Percentiles rank a stretch among this genome's conserved stretches.
phyloP scores from a whole-genome alignment of 23 red algal genomes.

The Gracilaria caudata region DNA sequence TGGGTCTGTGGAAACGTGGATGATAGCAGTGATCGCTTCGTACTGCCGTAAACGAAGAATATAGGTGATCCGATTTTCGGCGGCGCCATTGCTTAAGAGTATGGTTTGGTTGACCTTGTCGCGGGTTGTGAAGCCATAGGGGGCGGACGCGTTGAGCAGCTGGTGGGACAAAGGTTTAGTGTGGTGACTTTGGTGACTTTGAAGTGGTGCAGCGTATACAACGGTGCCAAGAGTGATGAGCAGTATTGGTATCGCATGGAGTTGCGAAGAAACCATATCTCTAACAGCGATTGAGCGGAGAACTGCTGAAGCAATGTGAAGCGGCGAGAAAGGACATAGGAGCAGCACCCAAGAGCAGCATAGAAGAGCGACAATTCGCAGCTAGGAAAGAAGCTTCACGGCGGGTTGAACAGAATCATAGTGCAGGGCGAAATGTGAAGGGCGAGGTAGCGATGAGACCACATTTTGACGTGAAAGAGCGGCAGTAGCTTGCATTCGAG shows the following conservation, averaged over 20 bases:
- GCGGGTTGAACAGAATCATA: background rate
- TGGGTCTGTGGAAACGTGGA: constrained; percentile 17
- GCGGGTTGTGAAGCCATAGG: background rate
- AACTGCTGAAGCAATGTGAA: background rate
- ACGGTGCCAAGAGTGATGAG: background rate
- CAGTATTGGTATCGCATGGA: background rate
- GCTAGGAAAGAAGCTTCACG: background rate
- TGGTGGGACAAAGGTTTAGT: background rate
- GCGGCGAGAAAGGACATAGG: background rate
- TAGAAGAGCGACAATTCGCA: background rate
- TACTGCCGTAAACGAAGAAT: constrained; percentile 3
- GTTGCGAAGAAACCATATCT: background rate
- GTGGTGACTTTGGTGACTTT: no score
- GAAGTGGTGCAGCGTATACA: background rate
- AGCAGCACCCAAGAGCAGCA: background rate
- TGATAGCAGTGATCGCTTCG: constrained; percentile 18
- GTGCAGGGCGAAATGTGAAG: background rate
- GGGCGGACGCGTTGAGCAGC: background rate
- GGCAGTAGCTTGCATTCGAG: background rate
- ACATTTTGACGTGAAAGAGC: background rate
- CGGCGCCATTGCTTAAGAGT: constrained; percentile 14
- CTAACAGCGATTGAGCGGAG: background rate
- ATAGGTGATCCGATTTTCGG: constrained; percentile 21
- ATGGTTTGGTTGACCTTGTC: constrained; percentile 13
- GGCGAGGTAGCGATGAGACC: background rate